Conservation (phyloP, 176 grass and related monocot species). For the Cenchrus americanus region DNA sequence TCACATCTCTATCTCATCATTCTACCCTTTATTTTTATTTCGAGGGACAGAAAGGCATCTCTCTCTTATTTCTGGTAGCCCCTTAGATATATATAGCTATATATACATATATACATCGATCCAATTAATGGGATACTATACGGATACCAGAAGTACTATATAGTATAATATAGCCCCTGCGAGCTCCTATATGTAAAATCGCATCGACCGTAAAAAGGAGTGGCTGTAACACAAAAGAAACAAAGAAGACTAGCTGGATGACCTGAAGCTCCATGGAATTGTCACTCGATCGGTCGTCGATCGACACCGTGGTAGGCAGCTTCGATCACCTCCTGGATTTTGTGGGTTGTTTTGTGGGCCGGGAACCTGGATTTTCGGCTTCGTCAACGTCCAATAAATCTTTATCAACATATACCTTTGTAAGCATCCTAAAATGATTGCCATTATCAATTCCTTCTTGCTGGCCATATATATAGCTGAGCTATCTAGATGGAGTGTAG, state of each 20-base stretch:
- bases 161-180: not conserved
- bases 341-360: not conserved
- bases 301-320: not conserved
- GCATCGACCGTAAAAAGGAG: constrained; percentile 42
- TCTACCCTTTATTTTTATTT: not conserved
- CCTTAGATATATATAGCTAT: not conserved
- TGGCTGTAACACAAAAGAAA: constrained; percentile 4
- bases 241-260: not conserved
- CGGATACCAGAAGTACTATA: not conserved
- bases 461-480: not conserved
- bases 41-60: not conserved
- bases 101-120: not conserved
- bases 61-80: constrained; percentile 33
- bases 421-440: constrained; percentile 49
- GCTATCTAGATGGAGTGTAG: not conserved
- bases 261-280: constrained; percentile 33
- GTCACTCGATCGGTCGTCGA: constrained; percentile 28
- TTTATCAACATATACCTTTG: constrained; percentile 29
- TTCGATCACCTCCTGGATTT: constrained; percentile 44
- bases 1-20: not conserved
- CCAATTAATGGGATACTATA: not conserved
- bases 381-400: constrained; percentile 51
- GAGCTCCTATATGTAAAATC: constrained; percentile 44
- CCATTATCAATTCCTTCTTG: not conserved
- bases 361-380: constrained; percentile 34